Base-by-base conservation (phyloP, 176 grass and related monocot species). In the Puya raimondii region DNA sequence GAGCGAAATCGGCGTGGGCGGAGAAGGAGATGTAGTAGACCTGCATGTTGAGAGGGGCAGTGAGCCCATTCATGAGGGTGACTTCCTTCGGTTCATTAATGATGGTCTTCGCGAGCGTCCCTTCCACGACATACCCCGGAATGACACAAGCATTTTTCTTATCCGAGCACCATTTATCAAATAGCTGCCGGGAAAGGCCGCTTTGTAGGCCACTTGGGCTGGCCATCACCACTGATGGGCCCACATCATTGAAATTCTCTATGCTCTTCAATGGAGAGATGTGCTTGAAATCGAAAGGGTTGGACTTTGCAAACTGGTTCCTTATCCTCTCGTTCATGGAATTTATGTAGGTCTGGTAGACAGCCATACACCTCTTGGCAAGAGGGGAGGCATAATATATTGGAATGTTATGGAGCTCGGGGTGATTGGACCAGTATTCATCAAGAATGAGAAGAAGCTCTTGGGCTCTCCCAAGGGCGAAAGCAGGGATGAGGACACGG, bases 261-360 rank as follows among this genome's bases (percentile, higher is more conserved):
- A 96, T 96, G 82, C 89, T 96, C 64, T 90, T 96, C 61, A 96
- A 82, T 18, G 88, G 74, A 22, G 83, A 85, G 17, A 96, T 96
- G 23, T 96, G 86, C 80, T 92, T 96, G 70, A 92, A 96, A 74
- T 87, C 76, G 47, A 96, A 96, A 12, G 93, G 93, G 26, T 96
- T 96, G 12, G 93, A 85, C 47, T 90, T 91, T 16, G 86, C 89
- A 85, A 90, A 92, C 50, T 96, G 93, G 52, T 88, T 92, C 42
- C 84, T 70, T n/a, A 96, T 96, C 74, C 93, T 90, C 66, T 96
- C 89, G 70, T 96, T 96, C 93, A 96, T 96, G 52, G 93, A 75
- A 56, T 92, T 96, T 70, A 96, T 96, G 75, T 96, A 96, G 18
- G 93, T 96, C 81, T 96, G 89, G 49, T 96, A 96, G 1, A 96